A percentile compares a stretch with the other conserved stretches of the same genome.
Evolutionary conservation across 345 rosid genomes (phyloP).

Genomic region (Populus euphratica): DNA sequence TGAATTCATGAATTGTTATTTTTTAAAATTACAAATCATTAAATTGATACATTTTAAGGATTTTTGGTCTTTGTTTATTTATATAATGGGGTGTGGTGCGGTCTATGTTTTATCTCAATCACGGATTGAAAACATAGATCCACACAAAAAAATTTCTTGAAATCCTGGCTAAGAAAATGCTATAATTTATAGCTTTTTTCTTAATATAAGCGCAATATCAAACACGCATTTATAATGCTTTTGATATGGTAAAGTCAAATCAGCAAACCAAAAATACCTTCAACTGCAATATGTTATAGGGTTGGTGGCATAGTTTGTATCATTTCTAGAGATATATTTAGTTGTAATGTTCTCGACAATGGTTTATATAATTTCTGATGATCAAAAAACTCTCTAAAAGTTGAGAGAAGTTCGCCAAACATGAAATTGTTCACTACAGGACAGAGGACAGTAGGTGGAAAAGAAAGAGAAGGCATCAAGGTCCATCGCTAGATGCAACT

Average conservation of each 20-base stretch:
- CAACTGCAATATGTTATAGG: background rate
- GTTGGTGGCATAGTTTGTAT: background rate
- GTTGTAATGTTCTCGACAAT: background rate
- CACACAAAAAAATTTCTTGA: too few relatives aligned
- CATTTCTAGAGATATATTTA: background rate
- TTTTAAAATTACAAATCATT: too few relatives aligned
- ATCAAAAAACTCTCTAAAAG: background rate
- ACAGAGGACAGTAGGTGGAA: conserved; percentile 28
- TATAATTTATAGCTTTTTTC: too few relatives aligned
- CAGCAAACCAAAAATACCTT: too few relatives aligned
- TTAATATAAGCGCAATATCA: too few relatives aligned
- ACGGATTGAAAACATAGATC: too few relatives aligned
- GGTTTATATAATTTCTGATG: background rate
- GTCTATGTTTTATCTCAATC: too few relatives aligned
- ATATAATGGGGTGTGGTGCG: too few relatives aligned
- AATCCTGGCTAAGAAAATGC: too few relatives aligned
- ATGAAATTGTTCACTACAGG: conserved; percentile 12
- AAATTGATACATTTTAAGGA: too few relatives aligned
- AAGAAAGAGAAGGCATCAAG: conserved; percentile 28
- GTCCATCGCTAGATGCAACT: conserved; percentile 51
- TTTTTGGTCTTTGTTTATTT: accelerated
- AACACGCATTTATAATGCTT: background rate
- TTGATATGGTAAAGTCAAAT: background rate
- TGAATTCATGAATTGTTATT: too few relatives aligned
- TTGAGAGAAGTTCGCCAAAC: background rate